phyloP scores from a whole-genome alignment of 2,329 filamentous ascomycete genomes.

The Ceratocystis ficicola region DNA sequence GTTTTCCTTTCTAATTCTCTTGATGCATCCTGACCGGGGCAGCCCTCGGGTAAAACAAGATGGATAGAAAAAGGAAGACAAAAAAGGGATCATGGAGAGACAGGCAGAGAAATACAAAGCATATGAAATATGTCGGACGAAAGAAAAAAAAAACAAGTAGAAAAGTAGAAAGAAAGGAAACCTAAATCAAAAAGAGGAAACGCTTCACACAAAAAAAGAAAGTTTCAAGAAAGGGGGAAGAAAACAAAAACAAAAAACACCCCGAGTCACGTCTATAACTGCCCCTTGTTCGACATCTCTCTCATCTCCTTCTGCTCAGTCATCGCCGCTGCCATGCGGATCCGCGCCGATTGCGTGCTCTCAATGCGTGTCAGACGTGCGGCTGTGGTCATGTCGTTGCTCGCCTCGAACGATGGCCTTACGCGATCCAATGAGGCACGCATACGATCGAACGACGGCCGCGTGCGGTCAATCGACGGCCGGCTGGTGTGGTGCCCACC shows the following conservation, averaged over 20 bases:
- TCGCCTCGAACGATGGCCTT: constrained; percentile 72
- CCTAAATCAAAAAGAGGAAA: constrained; percentile 19
- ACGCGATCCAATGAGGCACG: constrained; percentile 77
- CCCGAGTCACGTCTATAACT: constrained; percentile 1
- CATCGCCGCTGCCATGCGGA: background rate
- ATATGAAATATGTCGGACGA: constrained; percentile 7
- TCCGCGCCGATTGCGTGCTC: constrained; percentile 45
- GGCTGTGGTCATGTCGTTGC: constrained; percentile 82
- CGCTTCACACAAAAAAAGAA: constrained; percentile 7
- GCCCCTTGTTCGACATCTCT: constrained; percentile 9
- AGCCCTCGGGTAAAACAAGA: constrained; percentile 26
- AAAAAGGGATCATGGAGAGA: constrained; percentile 24
- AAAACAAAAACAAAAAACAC: background rate
- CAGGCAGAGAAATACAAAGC: constrained; percentile 22
- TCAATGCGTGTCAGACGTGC: constrained; percentile 75
- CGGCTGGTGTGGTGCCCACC: constrained; percentile 31
- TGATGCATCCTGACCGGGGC: constrained; percentile 27
- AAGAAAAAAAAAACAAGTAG: constrained; percentile 25
- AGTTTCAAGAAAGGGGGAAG: constrained; percentile 2
- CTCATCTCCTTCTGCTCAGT: background rate
- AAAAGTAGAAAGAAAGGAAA: constrained; percentile 25
- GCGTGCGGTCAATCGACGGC: constrained; percentile 53
- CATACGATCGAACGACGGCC: constrained; percentile 80
- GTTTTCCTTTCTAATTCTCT: constrained; percentile 1
- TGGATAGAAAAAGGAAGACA: constrained; percentile 18